phyloP scores from a whole-genome alignment of 345 rosid species.

The Cardamine resedifolia region DNA sequence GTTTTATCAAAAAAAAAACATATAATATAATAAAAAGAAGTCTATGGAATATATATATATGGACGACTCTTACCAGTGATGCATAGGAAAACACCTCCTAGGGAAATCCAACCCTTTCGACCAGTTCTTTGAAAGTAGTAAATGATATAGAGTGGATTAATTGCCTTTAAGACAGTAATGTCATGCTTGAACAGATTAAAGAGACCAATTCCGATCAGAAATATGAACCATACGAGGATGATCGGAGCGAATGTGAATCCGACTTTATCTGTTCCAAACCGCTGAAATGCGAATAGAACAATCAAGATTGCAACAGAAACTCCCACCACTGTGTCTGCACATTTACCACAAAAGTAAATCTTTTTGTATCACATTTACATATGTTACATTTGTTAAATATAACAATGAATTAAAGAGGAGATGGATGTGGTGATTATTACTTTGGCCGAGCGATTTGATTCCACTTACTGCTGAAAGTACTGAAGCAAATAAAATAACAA shows the following conservation, averaged over 20 bases:
- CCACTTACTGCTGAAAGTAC: slow-evolving; percentile 85
- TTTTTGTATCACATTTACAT: background rate
- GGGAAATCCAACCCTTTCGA: slow-evolving; percentile 57
- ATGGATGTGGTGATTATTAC: slow-evolving; percentile 35
- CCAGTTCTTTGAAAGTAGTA: slow-evolving; percentile 58
- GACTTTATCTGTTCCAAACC: slow-evolving; percentile 74
- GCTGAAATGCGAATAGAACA: slow-evolving; percentile 48
- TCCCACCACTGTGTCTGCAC: slow-evolving; percentile 65
- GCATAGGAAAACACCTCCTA: slow-evolving; percentile 71
- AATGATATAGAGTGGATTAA: slow-evolving; percentile 60
- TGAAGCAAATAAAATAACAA: slow-evolving; percentile 22
- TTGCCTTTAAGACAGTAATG: slow-evolving; percentile 56
- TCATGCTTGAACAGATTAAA: slow-evolving; percentile 63
- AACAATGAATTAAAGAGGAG: background rate
- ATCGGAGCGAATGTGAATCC: slow-evolving; percentile 71
- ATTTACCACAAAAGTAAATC: background rate
- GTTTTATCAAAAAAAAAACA: no score
- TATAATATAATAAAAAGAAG: no score
- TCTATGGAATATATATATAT: background rate
- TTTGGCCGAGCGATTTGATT: slow-evolving; percentile 57
- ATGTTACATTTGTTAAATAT: background rate
- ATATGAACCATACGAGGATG: slow-evolving; percentile 55
- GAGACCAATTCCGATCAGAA: slow-evolving; percentile 59
- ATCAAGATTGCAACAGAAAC: slow-evolving; percentile 62
- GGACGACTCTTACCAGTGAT: slow-evolving; percentile 60